Percentiles rank a stretch among this genome's conserved stretches.
Evolutionary conservation across 495 filamentous ascomycete genomes (phyloP).

Genomic region (Glutinoglossum americanum): DNA sequence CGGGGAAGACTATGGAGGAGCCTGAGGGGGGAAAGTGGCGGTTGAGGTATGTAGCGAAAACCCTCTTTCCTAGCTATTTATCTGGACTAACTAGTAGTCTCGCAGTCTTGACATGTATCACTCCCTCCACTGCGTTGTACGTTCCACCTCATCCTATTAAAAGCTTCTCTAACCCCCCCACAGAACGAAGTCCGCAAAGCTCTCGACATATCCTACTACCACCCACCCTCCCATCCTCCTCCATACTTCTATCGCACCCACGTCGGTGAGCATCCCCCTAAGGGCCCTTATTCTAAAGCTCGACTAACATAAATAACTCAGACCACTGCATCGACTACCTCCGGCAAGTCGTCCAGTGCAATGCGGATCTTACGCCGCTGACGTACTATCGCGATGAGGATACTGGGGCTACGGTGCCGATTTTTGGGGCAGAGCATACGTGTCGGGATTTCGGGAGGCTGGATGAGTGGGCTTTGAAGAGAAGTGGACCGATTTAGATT

Average conservation of each 20-base stretch:
- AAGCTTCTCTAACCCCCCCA: background rate
- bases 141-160: background rate
- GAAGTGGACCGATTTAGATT: background rate
- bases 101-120: background rate
- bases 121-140: background rate
- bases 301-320: too few relatives aligned
- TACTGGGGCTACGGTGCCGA: background rate
- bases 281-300: too few relatives aligned
- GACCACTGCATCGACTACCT: constrained; percentile 5
- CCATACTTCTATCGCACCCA: background rate
- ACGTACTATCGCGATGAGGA: background rate
- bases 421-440: background rate
- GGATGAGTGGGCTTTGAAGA: background rate
- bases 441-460: background rate
- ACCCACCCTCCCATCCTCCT: background rate
- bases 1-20: background rate
- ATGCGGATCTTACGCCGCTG: background rate
- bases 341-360: background rate
- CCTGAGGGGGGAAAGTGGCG: background rate
- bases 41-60: background rate
- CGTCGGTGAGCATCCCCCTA: too few relatives aligned
- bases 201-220: background rate
- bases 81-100: background rate
- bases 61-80: too few relatives aligned
- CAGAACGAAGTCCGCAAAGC: constrained; percentile 1